Base-by-base conservation (phyloP, 306 rosid species). In the Coriaria nepalensis region DNA sequence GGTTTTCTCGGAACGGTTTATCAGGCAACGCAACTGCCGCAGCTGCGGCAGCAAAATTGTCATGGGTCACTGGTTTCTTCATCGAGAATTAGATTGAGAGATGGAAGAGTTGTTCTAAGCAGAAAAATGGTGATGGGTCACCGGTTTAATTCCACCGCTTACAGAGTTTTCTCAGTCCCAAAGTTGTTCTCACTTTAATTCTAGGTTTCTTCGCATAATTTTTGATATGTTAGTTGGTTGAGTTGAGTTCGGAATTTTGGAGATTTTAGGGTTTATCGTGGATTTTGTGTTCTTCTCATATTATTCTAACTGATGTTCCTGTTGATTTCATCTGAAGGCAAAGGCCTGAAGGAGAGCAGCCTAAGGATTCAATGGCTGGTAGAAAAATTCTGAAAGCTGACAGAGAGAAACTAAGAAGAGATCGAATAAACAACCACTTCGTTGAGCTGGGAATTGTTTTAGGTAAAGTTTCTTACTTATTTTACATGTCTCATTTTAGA, bases 351-450 rank as follows among this genome's bases (percentile, higher is more conserved):
- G 75, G 68, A 43, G 73, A 81, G 15, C 43, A 81, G 15, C 43
- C 33, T 43, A 87, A 75, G 74, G 93, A 83, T 64, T 42, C 74
- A 62, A 15, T 71, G 56, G 70, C 78, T 57, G 75, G 83, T 50
- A 83, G 80, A 65, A 83, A 72, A 74, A 49, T 69, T 29, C 96
- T 78, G 64, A 87, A 87, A 80, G 94, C 96, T 50, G 94, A 78
- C 67, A 52, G 86, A 57, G 96, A 87, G 75, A 87, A 83, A 71
- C 41, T 80, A 40, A 83, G 94, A 72, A 78, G 94, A 76, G 86
- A 76, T 64, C 70, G 76, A 48, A 72, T 80, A 53, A 83, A 87
- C 49, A 93, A 78, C 67, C 94, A 83, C 51, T 87, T 83, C 69
- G 57, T 67, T 14, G 88, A 78, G 46, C 68, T 87, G 62, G 86